Conservation (phyloP, 306 rosid genomes). For the Cicer arietinum region DNA sequence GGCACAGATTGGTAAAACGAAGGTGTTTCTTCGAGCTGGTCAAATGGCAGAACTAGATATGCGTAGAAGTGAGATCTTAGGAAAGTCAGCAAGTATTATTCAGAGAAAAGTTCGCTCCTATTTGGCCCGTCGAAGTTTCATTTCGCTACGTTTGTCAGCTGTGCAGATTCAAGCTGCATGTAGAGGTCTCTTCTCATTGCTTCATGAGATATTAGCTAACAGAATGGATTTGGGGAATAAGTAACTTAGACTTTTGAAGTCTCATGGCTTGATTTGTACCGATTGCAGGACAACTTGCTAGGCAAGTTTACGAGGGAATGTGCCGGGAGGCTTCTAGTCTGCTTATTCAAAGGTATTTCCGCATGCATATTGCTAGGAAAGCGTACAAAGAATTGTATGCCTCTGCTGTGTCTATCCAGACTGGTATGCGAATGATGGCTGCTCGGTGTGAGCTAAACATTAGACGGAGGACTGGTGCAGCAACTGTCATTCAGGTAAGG, state of each 20-base stretch:
- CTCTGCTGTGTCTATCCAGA: slow-evolving; percentile 80
- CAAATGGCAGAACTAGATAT: slow-evolving; percentile 99
- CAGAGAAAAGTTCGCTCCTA: slow-evolving; percentile 93
- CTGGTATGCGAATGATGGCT: slow-evolving; percentile 89
- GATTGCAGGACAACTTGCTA: slow-evolving; percentile 83
- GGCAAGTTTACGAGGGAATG: slow-evolving; percentile 71
- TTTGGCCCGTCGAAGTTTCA: slow-evolving; percentile 75
- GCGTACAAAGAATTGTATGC: slow-evolving; percentile 66
- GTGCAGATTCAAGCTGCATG: slow-evolving; percentile 84
- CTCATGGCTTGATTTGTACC: slow-evolving; percentile 34
- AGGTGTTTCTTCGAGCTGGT: slow-evolving; percentile 98
- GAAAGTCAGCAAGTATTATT: slow-evolving; percentile 92
- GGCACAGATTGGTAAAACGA: slow-evolving; percentile 92
- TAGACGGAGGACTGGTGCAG: slow-evolving; percentile 84
- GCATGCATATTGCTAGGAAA: slow-evolving; percentile 84
- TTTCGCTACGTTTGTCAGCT: slow-evolving; percentile 68
- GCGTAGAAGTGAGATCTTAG: slow-evolving; percentile 88
- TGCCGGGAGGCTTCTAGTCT: slow-evolving; percentile 77
- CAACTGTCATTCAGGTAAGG: slow-evolving; percentile 86
- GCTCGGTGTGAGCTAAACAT: slow-evolving; percentile 81
- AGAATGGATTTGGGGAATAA: slow-evolving; percentile 28
- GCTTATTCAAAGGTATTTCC: slow-evolving; percentile 83
- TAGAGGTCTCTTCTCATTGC: slow-evolving; percentile 67
- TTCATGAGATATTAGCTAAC: slow-evolving; percentile 33
- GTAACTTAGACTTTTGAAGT: slow-evolving; percentile 31